These are phyloP conservation scores for Mycoemilia scoparia DNA, from an alignment of 192 early-diverging fungal genomes.

Conservation along the genomic window DNA sequence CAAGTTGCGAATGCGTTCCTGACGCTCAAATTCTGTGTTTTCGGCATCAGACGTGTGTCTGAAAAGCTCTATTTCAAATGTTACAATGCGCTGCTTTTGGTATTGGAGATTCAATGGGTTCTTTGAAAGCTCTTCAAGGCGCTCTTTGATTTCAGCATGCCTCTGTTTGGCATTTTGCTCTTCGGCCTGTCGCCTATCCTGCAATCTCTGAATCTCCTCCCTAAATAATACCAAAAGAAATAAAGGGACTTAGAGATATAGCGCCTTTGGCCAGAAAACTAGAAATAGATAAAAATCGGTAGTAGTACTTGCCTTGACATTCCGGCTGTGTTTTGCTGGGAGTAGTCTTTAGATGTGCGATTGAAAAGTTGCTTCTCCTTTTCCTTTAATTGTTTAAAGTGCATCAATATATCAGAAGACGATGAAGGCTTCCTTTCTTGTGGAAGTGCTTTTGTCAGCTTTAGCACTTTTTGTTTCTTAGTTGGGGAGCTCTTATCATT, in stretches of 20 bases:
- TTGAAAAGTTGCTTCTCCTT: conserved; percentile 21
- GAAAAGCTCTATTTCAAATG: conserved; percentile 22
- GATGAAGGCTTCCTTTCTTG: conserved; percentile 9
- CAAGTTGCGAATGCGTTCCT: conserved; percentile 22
- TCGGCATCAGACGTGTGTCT: conserved; percentile 21
- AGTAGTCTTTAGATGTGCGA: too few relatives aligned
- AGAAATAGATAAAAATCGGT: neutral
- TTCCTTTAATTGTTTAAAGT: conserved; percentile 23
- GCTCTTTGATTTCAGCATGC: conserved; percentile 13
- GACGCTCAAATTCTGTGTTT: conserved; percentile 23
- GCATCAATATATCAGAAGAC: conserved; percentile 19
- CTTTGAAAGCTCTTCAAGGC: conserved; percentile 9
- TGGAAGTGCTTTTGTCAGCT: conserved; percentile 9
- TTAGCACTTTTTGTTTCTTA: conserved; percentile 1
- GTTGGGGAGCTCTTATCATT: conserved; percentile 1
- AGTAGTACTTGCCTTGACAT: conserved; percentile 6
- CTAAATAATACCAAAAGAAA: too few relatives aligned
- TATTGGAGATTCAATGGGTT: conserved; percentile 15
- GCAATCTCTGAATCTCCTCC: conserved; percentile 15
- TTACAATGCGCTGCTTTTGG: conserved; percentile 17
- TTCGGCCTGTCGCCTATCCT: conserved; percentile 21
- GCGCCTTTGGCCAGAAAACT: neutral
- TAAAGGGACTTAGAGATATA: conserved; percentile 1
- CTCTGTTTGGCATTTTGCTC: conserved; percentile 14
- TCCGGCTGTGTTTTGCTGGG: too few relatives aligned